A percentile compares a stretch with the other conserved stretches of the same genome.
Evolutionary conservation across 176 grass and related monocot species (phyloP).

Genomic region (Raddia distichophylla): DNA sequence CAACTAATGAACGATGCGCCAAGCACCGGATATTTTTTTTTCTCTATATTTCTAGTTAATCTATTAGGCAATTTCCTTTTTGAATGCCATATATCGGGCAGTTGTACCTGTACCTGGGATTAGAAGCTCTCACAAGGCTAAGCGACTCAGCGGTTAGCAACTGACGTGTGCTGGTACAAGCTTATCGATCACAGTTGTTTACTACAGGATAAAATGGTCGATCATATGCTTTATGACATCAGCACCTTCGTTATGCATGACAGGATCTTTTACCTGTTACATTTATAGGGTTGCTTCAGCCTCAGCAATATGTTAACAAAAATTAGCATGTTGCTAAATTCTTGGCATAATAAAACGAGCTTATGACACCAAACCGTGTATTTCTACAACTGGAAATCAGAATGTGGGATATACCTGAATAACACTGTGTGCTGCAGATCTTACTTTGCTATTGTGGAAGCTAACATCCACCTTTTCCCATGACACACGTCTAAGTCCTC

Average conservation of each 20-base stretch:
- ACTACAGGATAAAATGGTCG: conserved; percentile 65
- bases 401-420: conserved; percentile 69
- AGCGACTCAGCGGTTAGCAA: conserved; percentile 39
- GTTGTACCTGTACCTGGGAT: conserved; percentile 47
- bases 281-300: conserved; percentile 12
- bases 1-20: background rate
- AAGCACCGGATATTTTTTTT: background rate
- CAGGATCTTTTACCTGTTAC: conserved; percentile 75
- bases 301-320: conserved; percentile 27
- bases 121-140: conserved; percentile 52
- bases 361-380: background rate
- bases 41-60: conserved; percentile 7
- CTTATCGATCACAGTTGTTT: background rate
- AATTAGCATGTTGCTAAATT: conserved; percentile 6
- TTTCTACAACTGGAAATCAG: conserved; percentile 23
- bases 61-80: background rate
- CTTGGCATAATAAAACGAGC: background rate
- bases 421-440: conserved; percentile 83
- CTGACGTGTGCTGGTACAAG: conserved; percentile 25
- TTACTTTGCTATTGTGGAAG: conserved; percentile 78
- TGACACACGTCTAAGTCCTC: conserved; percentile 71
- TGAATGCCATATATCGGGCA: conserved; percentile 1
- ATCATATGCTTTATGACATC: conserved; percentile 91
- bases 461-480: conserved; percentile 99
- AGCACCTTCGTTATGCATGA: conserved; percentile 74